Evolutionary conservation across 768 basidiomycete genomes (phyloP).

Genomic region (Filobasidium floriforme): DNA sequence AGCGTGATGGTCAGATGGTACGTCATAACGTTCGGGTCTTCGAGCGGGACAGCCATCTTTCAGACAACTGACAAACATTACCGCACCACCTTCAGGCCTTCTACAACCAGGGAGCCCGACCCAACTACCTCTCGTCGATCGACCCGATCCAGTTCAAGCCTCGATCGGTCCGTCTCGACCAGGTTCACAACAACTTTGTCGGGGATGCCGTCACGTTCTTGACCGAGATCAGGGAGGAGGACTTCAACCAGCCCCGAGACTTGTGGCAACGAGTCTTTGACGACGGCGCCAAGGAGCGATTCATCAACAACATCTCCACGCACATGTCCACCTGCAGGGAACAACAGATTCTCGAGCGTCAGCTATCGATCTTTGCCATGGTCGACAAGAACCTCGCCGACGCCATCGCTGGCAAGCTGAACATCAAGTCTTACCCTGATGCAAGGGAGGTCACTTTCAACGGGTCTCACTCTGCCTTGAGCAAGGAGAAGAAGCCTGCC

Average conservation of each 20-base stretch:
- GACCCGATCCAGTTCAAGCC: slow-evolving; percentile 60
- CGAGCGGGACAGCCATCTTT: neutral
- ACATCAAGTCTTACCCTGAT: slow-evolving; percentile 44
- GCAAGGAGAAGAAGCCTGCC: slow-evolving; percentile 30
- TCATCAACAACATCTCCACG: slow-evolving; percentile 47
- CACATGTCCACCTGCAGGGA: slow-evolving; percentile 42
- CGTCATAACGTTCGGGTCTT: neutral
- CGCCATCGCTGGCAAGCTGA: slow-evolving; percentile 69
- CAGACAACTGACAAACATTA: slow-evolving; percentile 33
- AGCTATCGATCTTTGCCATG: slow-evolving; percentile 59
- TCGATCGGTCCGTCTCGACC: slow-evolving; percentile 35
- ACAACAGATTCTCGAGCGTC: slow-evolving; percentile 39
- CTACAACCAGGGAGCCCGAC: slow-evolving; percentile 67
- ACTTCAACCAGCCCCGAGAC: slow-evolving; percentile 51
- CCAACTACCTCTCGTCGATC: slow-evolving; percentile 71
- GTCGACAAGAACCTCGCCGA: slow-evolving; percentile 68
- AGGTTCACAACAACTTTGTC: slow-evolving; percentile 55
- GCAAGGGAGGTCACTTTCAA: slow-evolving; percentile 33
- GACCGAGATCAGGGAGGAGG: slow-evolving; percentile 61
- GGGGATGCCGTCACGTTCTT: slow-evolving; percentile 46
- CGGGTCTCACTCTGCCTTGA: slow-evolving; percentile 37
- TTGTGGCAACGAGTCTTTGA: slow-evolving; percentile 47
- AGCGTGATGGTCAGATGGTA: slow-evolving; percentile 65
- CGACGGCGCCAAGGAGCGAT: slow-evolving; percentile 38
- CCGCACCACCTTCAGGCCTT: neutral